phyloP scores from a whole-genome alignment of 2,329 filamentous ascomycete genomes.

The Scolecobasidium constrictum region DNA sequence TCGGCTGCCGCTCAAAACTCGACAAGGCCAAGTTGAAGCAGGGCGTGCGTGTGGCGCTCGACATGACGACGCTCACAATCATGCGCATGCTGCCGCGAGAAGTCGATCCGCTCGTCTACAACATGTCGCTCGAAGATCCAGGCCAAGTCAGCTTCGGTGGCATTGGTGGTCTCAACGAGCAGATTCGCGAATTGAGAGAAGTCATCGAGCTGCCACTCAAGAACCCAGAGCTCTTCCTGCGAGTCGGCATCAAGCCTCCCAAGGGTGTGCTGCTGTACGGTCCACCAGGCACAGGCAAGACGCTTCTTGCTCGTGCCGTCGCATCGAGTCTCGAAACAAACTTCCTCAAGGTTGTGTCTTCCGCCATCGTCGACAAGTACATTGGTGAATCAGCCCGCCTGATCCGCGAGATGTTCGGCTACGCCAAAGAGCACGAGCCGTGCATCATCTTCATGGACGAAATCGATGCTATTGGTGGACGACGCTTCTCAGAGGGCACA shows the following conservation, averaged over 20 bases:
- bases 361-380: slow-evolving; percentile 98
- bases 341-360: slow-evolving; percentile 98
- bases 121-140: slow-evolving; percentile 98
- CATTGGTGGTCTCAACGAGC: slow-evolving; percentile 94
- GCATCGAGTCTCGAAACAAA: slow-evolving; percentile 96
- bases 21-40: slow-evolving; percentile 97
- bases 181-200: slow-evolving; percentile 93
- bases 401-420: slow-evolving; percentile 99
- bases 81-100: slow-evolving; percentile 99
- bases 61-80: slow-evolving; percentile 99
- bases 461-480: slow-evolving; percentile 95
- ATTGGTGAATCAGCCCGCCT: slow-evolving; percentile 95
- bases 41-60: slow-evolving; percentile 90
- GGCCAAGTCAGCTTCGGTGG: slow-evolving; percentile 96
- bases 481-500: slow-evolving; percentile 93
- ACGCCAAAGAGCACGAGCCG: slow-evolving; percentile 97
- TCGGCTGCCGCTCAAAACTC: slow-evolving; percentile 96
- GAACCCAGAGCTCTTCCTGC: slow-evolving; percentile 93
- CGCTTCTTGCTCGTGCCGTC: slow-evolving; percentile 83
- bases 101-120: slow-evolving; percentile 97
- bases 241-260: slow-evolving; percentile 96
- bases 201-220: slow-evolving; percentile 97
- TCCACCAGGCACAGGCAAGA: slow-evolving; percentile 94
- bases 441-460: slow-evolving; percentile 99
- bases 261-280: slow-evolving; percentile 96